Evolutionary conservation across 2,329 filamentous ascomycete species (phyloP).

Genomic region (Dryadomyces quercivorus): DNA sequence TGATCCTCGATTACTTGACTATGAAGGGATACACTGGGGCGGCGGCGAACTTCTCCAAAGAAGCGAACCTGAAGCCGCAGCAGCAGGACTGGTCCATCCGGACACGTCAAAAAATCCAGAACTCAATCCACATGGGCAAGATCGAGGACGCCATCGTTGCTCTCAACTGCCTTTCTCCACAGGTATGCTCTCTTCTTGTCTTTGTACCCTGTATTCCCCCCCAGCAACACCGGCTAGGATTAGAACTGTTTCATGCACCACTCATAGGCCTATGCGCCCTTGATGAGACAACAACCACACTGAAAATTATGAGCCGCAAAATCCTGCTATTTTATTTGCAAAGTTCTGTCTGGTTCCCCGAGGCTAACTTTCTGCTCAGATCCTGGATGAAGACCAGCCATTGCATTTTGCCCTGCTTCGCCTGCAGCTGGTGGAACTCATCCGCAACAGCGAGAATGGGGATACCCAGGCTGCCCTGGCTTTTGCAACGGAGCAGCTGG

Average conservation of each 20-base stretch:
- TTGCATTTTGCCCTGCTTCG: conserved; percentile 85
- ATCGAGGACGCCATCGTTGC: conserved; percentile 76
- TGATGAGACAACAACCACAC: conserved; percentile 78
- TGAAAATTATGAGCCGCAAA: conserved; percentile 50
- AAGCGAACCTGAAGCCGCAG: conserved; percentile 73
- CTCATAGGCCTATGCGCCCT: conserved; percentile 80
- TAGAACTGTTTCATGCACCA: conserved; percentile 99
- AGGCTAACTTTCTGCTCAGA: conserved; percentile 40
- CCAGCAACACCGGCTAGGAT: conserved; percentile 76
- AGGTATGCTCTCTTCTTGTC: conserved; percentile 39
- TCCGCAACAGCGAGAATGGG: conserved; percentile 60
- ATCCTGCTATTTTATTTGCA: neutral
- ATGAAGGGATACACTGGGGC: conserved; percentile 90
- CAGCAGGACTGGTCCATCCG: conserved; percentile 63
- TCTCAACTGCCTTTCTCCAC: conserved; percentile 80
- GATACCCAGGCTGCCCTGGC: conserved; percentile 71
- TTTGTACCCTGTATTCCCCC: neutral
- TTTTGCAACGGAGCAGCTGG: conserved; percentile 80
- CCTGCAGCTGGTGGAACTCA: conserved; percentile 87
- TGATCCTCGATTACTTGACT: conserved; percentile 95
- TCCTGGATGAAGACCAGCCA: conserved; percentile 70
- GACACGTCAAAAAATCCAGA: conserved; percentile 70
- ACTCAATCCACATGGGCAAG: conserved; percentile 72
- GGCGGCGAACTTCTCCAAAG: conserved; percentile 83
- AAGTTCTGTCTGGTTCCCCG: conserved; percentile 6